These are phyloP conservation scores for Dendrostoma leiphaemia DNA, from an alignment of 2,329 filamentous ascomycete genomes.

Conservation along the genomic window DNA sequence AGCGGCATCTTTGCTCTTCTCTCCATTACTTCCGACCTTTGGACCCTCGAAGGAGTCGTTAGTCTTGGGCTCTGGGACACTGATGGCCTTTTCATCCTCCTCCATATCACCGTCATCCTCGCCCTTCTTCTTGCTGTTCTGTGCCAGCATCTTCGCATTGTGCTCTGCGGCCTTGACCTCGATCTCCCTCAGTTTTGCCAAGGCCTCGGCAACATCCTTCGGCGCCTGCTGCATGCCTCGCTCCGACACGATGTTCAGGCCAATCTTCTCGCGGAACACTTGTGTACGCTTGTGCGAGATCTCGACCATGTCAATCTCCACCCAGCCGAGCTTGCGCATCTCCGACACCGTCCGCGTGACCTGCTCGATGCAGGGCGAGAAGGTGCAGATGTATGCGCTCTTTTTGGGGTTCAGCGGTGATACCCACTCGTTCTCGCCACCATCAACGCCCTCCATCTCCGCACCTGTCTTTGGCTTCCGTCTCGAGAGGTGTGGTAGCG, in stretches of 20 bases:
- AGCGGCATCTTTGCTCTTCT: neutral
- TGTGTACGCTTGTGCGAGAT: constrained; percentile 77
- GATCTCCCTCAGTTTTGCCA: constrained; percentile 70
- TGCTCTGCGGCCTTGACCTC: constrained; percentile 68
- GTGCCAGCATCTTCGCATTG: constrained; percentile 31
- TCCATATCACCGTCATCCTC: constrained; percentile 26
- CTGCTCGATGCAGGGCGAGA: constrained; percentile 96
- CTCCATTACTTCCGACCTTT: constrained; percentile 11
- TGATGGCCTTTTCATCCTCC: constrained; percentile 1
- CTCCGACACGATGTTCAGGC: constrained; percentile 63
- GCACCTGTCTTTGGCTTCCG: constrained; percentile 32
- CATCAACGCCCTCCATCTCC: constrained; percentile 22
- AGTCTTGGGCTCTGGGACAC: constrained; percentile 18
- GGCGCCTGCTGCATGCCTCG: constrained; percentile 69
- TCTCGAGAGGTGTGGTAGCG: constrained; percentile 72
- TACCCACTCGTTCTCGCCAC: constrained; percentile 36
- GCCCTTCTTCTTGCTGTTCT: constrained; percentile 27
- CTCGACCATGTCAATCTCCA: constrained; percentile 92
- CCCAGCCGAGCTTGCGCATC: constrained; percentile 80
- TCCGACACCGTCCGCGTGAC: constrained; percentile 81
- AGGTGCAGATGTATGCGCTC: constrained; percentile 81
- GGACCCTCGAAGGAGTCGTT: constrained; percentile 19
- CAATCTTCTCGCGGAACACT: constrained; percentile 77
- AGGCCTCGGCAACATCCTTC: constrained; percentile 75
- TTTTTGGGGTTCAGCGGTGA: constrained; percentile 70